Evolutionary conservation across 148 eudicot genomes (phyloP).

Genomic region (Drosera capensis): DNA sequence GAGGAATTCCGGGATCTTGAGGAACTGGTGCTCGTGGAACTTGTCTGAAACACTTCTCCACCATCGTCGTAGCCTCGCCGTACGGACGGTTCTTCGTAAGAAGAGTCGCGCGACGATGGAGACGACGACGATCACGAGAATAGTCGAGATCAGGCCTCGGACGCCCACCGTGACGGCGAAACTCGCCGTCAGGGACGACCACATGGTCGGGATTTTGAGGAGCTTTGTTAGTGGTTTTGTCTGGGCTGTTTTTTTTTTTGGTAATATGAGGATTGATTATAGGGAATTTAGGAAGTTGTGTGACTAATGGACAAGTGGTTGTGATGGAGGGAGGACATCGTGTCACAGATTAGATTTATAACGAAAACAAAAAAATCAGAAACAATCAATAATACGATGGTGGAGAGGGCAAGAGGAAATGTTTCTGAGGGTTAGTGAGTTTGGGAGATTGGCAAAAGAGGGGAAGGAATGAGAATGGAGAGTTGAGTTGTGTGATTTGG

Average conservation of each 20-base stretch:
- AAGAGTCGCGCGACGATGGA: constrained; percentile 9
- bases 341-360: too few relatives aligned
- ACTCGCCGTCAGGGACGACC: background rate
- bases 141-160: background rate
- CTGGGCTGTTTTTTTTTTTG: too few relatives aligned
- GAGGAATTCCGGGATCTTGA: constrained; percentile 58
- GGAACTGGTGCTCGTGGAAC: constrained; percentile 49
- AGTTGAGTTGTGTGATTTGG: background rate
- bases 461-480: background rate
- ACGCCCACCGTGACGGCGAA: background rate
- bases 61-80: constrained; percentile 13
- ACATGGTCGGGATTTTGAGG: too few relatives aligned
- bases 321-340: too few relatives aligned
- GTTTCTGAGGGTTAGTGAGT: background rate
- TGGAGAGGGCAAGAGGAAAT: too few relatives aligned
- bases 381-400: too few relatives aligned
- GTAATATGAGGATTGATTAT: too few relatives aligned
- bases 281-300: too few relatives aligned
- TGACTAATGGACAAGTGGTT: too few relatives aligned
- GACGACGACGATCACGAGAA: background rate
- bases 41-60: constrained; percentile 20
- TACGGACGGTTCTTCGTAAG: constrained; percentile 16
- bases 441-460: background rate
- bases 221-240: too few relatives aligned
- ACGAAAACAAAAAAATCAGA: too few relatives aligned